These are phyloP conservation scores for Phytophthora sp. DNA, from an alignment of 352 stramenopile genomes.

Conservation along the genomic window DNA sequence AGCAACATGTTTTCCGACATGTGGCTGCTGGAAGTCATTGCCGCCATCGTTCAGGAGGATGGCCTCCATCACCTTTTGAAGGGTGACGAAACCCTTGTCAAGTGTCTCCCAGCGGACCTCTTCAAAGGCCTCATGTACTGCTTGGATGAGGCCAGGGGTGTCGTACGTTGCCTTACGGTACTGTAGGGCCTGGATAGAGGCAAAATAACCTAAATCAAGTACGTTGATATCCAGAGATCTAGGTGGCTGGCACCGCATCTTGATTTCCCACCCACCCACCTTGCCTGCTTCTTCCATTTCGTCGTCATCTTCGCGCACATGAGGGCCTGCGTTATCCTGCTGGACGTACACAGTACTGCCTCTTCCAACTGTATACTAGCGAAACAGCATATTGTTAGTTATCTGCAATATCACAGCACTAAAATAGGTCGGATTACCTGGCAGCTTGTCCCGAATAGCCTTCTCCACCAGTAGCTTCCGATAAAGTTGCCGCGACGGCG, in stretches of 20 bases:
- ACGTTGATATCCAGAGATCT: neutral
- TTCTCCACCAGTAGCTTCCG: too few species aligned
- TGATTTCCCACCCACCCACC: neutral
- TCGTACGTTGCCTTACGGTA: neutral
- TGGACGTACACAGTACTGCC: neutral
- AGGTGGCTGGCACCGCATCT: neutral
- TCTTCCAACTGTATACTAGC: neutral
- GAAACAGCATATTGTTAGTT: neutral
- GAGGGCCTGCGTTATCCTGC: neutral
- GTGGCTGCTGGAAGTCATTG: neutral
- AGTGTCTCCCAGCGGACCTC: neutral
- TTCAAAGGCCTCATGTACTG: neutral
- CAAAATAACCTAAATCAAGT: neutral
- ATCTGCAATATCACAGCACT: too few species aligned
- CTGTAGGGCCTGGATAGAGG: neutral
- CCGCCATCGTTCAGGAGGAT: neutral
- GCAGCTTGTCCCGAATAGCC: neutral
- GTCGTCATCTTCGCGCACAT: neutral
- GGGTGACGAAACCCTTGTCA: neutral
- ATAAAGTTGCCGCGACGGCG: too few species aligned
- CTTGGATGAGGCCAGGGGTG: neutral
- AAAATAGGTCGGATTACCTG: neutral
- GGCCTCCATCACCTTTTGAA: neutral
- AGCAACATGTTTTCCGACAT: neutral
- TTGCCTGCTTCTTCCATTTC: neutral